Evolutionary conservation across 805 yeast genomes (phyloP), one percentile per base, ranked within the genome.

Genomic region (Schwanniomyces pseudopolymorphus): DNA sequence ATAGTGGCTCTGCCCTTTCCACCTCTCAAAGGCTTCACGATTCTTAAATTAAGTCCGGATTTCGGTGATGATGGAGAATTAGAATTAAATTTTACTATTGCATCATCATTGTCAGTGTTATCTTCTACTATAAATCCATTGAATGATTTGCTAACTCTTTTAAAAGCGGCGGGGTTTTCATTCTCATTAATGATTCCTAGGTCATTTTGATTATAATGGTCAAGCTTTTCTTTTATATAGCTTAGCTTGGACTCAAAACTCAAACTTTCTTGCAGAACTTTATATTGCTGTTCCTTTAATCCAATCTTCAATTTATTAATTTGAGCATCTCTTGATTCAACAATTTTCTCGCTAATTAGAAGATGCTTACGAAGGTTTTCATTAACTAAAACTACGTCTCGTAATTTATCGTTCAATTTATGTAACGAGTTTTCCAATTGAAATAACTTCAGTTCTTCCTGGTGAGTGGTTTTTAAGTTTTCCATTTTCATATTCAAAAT

Each of bases 341-440:
- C 75, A 48, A 85, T 74, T 50, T 79, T 75, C 47, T 80, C 80
- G 33, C 81, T 70, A 3, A 81, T 69, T 22, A 70, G 69, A 16
- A 84, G 67, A 53, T 85, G 89, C 53, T 74, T 79, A 42, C 79
- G 71, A 27, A 86, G 64, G 42, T 77, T 69, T 25, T 72, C 64
- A 58, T 86, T 86, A 57, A 83, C 84, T n/a, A 71, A 62, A 49
- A 83, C 85, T 26, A 84, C 75, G 49, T 85, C 87, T 42, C 74
- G 74, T 45, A 85, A 73, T 46, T 83, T 83, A n/a, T 67, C 70
- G 16, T 79, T 73, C 50, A 86, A 73, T 49, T 76, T 83, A 38
- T 76, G 77, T 16, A 86, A 64, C 1, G 88, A 75, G 40, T 75
- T 72, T 54, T 84, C 88, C 44, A 86, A 61, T 9, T 78, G 74